These are phyloP conservation scores for Erucastrum elatum DNA, from an alignment of 345 rosid genomes.

Conservation along the genomic window DNA sequence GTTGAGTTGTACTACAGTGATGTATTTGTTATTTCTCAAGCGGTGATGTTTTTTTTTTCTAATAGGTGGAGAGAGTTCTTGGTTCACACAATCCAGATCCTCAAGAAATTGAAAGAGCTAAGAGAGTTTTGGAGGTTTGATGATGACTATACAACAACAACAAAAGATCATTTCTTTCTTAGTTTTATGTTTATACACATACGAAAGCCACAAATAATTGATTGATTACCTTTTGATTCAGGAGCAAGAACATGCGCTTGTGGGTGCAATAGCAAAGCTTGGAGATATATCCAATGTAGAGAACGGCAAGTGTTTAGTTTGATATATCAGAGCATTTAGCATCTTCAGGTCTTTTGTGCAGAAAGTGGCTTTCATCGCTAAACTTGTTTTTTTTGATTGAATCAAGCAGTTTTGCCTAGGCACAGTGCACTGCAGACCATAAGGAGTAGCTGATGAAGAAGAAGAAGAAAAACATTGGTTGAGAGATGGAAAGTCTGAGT, in stretches of 20 bases:
- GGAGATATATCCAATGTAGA: slow-evolving; percentile 74
- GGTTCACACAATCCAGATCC: slow-evolving; percentile 67
- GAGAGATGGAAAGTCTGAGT: slow-evolving; percentile 32
- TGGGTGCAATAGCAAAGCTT: slow-evolving; percentile 70
- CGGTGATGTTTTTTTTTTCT: slow-evolving; percentile 12
- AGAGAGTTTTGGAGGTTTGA: slow-evolving; percentile 67
- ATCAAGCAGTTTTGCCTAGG: slow-evolving; percentile 20
- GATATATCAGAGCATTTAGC: slow-evolving; percentile 4
- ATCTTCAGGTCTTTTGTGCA: slow-evolving; percentile 19
- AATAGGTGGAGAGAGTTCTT: slow-evolving; percentile 81
- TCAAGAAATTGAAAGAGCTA: slow-evolving; percentile 76
- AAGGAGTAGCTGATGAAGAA: slow-evolving; percentile 6
- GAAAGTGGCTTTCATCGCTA: slow-evolving; percentile 31
- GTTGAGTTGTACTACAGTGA: not conserved
- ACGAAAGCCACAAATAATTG: not conserved
- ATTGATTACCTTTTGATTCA: slow-evolving; percentile 30
- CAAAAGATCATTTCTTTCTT: not conserved
- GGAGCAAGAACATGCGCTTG: slow-evolving; percentile 83
- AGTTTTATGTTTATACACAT: slow-evolving; percentile 1
- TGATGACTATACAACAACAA: slow-evolving; percentile 22
- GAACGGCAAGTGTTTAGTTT: slow-evolving; percentile 46
- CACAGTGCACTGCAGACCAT: slow-evolving; percentile 10
- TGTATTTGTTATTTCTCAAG: not conserved
- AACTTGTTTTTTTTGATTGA: slow-evolving; percentile 2
- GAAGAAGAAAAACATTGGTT: slow-evolving; percentile 1